Conservation (phyloP, 495 filamentous ascomycete species). For the Neurospora sp. region DNA sequence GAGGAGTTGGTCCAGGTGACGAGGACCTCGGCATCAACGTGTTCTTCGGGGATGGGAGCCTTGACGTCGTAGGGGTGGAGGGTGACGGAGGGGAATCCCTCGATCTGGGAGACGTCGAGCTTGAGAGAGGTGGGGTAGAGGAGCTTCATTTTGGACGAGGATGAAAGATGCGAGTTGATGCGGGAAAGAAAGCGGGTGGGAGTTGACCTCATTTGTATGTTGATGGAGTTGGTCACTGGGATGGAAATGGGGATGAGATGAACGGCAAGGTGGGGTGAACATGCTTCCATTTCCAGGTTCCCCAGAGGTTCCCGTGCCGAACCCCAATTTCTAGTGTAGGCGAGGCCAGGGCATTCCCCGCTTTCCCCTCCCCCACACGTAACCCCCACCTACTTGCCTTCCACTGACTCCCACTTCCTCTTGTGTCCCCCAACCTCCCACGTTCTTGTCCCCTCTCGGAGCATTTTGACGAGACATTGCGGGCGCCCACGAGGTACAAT, state of each 20-base stretch:
- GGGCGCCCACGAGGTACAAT: neutral
- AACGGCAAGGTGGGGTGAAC: neutral
- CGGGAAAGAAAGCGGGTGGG: neutral
- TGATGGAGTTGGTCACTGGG: neutral
- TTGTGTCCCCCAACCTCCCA: neutral
- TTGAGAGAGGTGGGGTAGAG: slow-evolving; percentile 50
- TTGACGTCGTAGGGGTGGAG: slow-evolving; percentile 47
- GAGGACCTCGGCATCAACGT: slow-evolving; percentile 43
- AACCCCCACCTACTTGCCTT: neutral
- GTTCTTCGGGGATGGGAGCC: slow-evolving; percentile 38
- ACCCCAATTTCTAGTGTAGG: neutral
- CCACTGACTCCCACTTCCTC: neutral
- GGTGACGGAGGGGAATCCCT: slow-evolving; percentile 39
- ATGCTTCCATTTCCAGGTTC: neutral
- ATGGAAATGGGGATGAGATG: neutral
- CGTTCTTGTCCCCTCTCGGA: neutral
- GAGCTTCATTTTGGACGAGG: slow-evolving; percentile 40
- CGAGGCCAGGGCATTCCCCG: neutral
- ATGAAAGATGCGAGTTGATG: neutral
- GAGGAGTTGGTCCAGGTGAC: slow-evolving; percentile 48
- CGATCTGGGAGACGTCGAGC: slow-evolving; percentile 36
- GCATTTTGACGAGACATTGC: neutral
- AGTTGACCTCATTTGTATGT: neutral
- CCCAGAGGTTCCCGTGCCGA: neutral
- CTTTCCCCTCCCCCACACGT: neutral